These are phyloP conservation scores for Populus pruinosa DNA, from an alignment of 345 rosid genomes.

Conservation along the genomic window DNA sequence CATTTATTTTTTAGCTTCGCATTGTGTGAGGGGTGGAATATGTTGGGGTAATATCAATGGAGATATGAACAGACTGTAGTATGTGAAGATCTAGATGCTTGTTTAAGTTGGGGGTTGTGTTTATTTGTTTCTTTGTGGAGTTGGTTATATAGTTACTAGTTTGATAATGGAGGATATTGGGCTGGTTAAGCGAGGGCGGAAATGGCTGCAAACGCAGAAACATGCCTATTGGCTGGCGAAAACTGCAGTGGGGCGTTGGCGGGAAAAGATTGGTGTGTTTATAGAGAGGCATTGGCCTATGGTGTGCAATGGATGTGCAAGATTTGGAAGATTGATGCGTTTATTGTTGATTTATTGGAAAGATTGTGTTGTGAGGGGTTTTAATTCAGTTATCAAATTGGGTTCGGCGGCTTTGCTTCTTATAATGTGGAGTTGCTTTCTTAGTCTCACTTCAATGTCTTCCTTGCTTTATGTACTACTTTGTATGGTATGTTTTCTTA, in stretches of 20 bases:
- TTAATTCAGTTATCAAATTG: conserved; percentile 53
- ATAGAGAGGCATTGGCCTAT: conserved; percentile 88
- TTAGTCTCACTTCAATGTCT: conserved; percentile 85
- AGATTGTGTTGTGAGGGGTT: conserved; percentile 65
- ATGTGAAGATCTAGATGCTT: background rate
- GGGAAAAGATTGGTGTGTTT: conserved; percentile 51
- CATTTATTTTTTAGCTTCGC: background rate
- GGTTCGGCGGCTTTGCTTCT: conserved; percentile 85
- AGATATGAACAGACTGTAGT: background rate
- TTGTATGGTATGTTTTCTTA: conserved; percentile 68
- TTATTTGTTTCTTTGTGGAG: background rate
- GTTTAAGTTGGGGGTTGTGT: background rate
- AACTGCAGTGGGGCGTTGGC: conserved; percentile 35
- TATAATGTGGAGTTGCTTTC: conserved; percentile 98
- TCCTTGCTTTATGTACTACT: conserved; percentile 78
- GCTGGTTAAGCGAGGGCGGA: conserved; percentile 77
- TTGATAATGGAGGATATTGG: conserved; percentile 81
- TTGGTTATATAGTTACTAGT: background rate
- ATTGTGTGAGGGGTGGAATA: background rate
- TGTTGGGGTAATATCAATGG: background rate
- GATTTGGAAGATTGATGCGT: conserved; percentile 36
- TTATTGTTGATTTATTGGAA: conserved; percentile 66
- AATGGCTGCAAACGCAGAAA: conserved; percentile 82
- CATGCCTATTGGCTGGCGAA: conserved; percentile 40
- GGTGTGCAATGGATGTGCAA: conserved; percentile 62